Evolutionary conservation across 306 rosid genomes (phyloP), one percentile per base, ranked within the genome.

Genomic region (Cicer chorassanicum): DNA sequence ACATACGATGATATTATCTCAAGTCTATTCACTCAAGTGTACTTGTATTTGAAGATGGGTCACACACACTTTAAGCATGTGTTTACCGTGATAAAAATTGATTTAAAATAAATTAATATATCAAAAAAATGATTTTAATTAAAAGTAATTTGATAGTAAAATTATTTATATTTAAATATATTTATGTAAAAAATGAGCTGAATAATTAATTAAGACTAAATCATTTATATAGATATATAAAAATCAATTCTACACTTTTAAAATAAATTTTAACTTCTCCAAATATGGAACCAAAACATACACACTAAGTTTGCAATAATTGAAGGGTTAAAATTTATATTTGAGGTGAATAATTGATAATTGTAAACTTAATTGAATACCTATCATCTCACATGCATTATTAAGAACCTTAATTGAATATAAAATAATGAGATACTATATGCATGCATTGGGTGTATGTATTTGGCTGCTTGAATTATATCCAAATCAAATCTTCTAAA

Each of bases 401-500:
- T 62, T 64, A 43, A 13, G 66, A 46, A 77, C 36, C 21, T 3
- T 16, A 16, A 16, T 59, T 46, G 15, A 44, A 59, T 36, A 45
- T 77, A 34, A 60, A 60, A 13, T 34, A 3, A 60, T 34, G 43
- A 48, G 15, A 66, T 46, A 56, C 38, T 16, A 19, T 29, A 2
- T 29, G 34, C 34, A 29, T 29, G 34, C 34, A 29, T 29, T 29
- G 34, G 34, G 4, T 38, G 74, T 65, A 43, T 38, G 74, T 65
- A 43, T 14, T 55, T 11, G 61, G 75, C 53, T 16, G 72, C 49
- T 10, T 24, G 82, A 60, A 42, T 54, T 70, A 59, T 75, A 45
- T 44, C 61, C 70, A 70, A 70, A 76, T 45, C 8, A 54, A 48
- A 19, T 41, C 4, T 63, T 61, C 39, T 64, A 81, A 70, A 61